These are phyloP conservation scores for Camptophora hylomeconis DNA, from an alignment of 2,329 filamentous ascomycete genomes.

Conservation along the genomic window DNA sequence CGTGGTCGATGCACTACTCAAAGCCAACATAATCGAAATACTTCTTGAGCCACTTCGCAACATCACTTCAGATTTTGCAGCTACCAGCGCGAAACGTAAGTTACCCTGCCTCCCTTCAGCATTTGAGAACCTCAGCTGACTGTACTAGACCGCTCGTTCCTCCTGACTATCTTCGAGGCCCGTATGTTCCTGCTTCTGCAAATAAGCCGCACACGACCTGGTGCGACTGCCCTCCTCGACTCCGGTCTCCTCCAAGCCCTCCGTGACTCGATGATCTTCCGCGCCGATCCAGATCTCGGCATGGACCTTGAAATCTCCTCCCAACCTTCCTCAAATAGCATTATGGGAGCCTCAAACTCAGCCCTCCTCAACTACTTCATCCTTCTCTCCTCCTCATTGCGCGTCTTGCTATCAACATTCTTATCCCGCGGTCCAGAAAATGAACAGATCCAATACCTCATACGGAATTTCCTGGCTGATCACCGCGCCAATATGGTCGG, in stretches of 20 bases:
- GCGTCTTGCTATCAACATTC: conserved; percentile 70
- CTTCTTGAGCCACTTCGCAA: conserved; percentile 76
- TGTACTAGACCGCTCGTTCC: conserved; percentile 36
- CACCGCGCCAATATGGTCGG: conserved; percentile 76
- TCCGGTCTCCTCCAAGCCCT: conserved; percentile 75
- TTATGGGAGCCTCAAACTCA: background rate
- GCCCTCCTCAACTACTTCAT: conserved; percentile 73
- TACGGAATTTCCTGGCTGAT: conserved; percentile 65
- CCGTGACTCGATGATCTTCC: conserved; percentile 71
- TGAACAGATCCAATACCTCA: conserved; percentile 56
- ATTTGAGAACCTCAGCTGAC: background rate
- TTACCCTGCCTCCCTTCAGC: background rate
- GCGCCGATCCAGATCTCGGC: conserved; percentile 83
- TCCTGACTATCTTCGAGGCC: conserved; percentile 54
- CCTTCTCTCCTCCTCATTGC: conserved; percentile 65
- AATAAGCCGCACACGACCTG: conserved; percentile 69
- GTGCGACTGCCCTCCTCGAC: conserved; percentile 76
- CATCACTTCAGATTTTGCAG: conserved; percentile 59
- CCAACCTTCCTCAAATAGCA: background rate
- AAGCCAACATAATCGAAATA: conserved; percentile 81
- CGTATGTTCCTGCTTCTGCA: conserved; percentile 72
- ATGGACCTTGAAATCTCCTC: conserved; percentile 30
- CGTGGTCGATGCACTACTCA: conserved; percentile 66
- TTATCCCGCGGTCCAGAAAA: conserved; percentile 74
- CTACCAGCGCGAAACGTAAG: conserved; percentile 44